Evolutionary conservation across 768 basidiomycete species (phyloP), one percentile per base, ranked within the genome.

Genomic region (Boletus reticuloceps): DNA sequence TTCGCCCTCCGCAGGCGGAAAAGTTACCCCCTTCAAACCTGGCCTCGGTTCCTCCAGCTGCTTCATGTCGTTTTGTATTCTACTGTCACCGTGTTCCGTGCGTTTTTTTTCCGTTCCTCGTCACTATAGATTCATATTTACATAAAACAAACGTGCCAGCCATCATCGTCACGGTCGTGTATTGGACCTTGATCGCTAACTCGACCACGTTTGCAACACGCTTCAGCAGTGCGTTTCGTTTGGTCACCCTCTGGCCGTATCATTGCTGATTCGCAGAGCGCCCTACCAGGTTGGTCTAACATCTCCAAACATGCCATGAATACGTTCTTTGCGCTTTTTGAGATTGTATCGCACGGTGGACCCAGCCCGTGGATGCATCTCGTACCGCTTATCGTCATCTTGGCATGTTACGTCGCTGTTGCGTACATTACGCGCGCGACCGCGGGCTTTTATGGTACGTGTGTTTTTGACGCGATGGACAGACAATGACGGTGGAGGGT

Each of bases 381-480:
- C 4, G 70, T 75, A 3, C 61, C 77, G 36, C 70, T 77, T 25
- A 44, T 88, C 16, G 16, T 85, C 12, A 58, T 83, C 19, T 78
- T 89, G 11, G 81, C 59, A 0, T 62, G 69, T 4, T 91, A 90
- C 61, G 69, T 89, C 17, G 85, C 79, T 22, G 70, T 90, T 1
- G 88, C 87, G 12, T 91, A 89, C 60, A 77, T 91, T 50, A 87
- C 86, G 0, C 60, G 77, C 46, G 80, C 71, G 0, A 79, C 80
- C 0, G 84, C 86, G 62, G 80, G 81, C 0, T 79, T 86, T 62
- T 90, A 89, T 65, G 67, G 88, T 89, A 57, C 50, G 84, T 68
- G 38, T 49, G 3, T 31, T 34, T 34, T 25, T 20, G 6, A 13
- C 10, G n/a, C 13, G 20, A 32, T 11, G 34, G 29, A 17, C n/a